Evolutionary conservation across 108 stramenopile genomes (phyloP).

Genomic region (Cyclotella baltica): DNA sequence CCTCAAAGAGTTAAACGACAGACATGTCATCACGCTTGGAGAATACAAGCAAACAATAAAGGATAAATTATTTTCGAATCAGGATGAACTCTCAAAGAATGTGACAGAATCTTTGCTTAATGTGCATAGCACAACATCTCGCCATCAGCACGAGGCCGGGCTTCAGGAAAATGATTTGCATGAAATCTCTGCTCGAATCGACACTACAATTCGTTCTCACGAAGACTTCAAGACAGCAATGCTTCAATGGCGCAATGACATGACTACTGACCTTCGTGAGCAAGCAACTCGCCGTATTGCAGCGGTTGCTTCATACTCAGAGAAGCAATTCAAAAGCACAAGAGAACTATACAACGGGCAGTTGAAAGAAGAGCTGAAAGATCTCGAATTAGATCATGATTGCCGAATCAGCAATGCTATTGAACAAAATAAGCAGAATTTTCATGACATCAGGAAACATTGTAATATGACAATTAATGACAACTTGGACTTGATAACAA

Average conservation of each 20-base stretch:
- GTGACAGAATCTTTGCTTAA: slow-evolving; percentile 26
- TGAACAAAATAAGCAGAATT: slow-evolving; percentile 30
- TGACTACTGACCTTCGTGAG: slow-evolving; percentile 32
- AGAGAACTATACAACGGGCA: slow-evolving; percentile 20
- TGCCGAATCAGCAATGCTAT: slow-evolving; percentile 19
- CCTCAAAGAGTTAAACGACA: slow-evolving; percentile 36
- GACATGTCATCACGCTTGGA: slow-evolving; percentile 31
- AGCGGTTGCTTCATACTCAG: slow-evolving; percentile 31
- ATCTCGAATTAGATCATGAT: slow-evolving; percentile 31
- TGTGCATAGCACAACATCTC: slow-evolving; percentile 27
- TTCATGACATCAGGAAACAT: slow-evolving; percentile 23
- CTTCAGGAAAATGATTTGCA: slow-evolving; percentile 24
- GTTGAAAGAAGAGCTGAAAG: slow-evolving; percentile 31
- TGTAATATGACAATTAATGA: slow-evolving; percentile 29
- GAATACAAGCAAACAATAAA: slow-evolving; percentile 44
- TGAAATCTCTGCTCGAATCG: slow-evolving; percentile 19
- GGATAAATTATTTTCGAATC: slow-evolving; percentile 39
- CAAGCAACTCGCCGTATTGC: slow-evolving; percentile 34
- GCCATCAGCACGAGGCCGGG: neutral
- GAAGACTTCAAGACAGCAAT: slow-evolving; percentile 32
- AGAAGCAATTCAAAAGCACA: slow-evolving; percentile 14
- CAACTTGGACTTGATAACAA: slow-evolving; percentile 42
- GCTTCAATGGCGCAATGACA: slow-evolving; percentile 9
- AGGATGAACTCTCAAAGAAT: slow-evolving; percentile 35
- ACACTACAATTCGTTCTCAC: slow-evolving; percentile 20